phyloP scores from a whole-genome alignment of 805 yeast species.

The Starmerella ratchasimensis region DNA sequence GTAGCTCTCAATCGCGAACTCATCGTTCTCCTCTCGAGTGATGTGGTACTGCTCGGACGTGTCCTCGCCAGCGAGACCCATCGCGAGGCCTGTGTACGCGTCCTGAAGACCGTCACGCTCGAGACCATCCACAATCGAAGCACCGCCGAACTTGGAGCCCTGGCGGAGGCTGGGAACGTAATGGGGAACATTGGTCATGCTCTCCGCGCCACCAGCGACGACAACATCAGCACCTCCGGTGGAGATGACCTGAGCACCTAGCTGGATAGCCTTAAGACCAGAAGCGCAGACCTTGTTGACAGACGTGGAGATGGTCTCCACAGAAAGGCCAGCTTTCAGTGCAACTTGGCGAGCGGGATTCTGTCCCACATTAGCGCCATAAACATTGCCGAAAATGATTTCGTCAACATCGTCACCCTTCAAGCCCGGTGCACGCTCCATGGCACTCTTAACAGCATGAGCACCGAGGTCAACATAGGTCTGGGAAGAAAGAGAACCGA shows the following conservation, averaged over 20 bases:
- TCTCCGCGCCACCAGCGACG: constrained; percentile 95
- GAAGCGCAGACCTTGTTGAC: constrained; percentile 96
- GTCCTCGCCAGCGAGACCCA: constrained; percentile 97
- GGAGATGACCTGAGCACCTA: constrained; percentile 80
- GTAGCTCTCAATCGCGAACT: constrained; percentile 73
- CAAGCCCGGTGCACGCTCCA: constrained; percentile 19
- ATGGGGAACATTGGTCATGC: constrained; percentile 93
- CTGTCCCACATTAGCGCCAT: constrained; percentile 90
- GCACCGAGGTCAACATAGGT: constrained; percentile 79
- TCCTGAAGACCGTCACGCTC: constrained; percentile 88
- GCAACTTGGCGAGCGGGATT: constrained; percentile 98
- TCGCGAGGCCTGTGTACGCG: constrained; percentile 73
- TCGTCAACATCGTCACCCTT: constrained; percentile 18
- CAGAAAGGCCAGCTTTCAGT: constrained; percentile 71
- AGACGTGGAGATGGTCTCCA: constrained; percentile 71
- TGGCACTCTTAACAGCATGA: constrained; percentile 56
- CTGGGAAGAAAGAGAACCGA: constrained; percentile 64
- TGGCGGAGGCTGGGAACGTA: constrained; percentile 72
- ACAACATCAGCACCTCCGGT: constrained; percentile 86
- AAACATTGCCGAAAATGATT: constrained; percentile 38
- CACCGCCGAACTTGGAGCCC: constrained; percentile 85
- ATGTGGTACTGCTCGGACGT: constrained; percentile 73
- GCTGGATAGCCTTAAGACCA: constrained; percentile 80
- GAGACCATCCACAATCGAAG: constrained; percentile 68
- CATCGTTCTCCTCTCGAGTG: constrained; percentile 79